Evolutionary conservation across 768 basidiomycete genomes (phyloP).

Genomic region (Sistotremastrum suecicum): DNA sequence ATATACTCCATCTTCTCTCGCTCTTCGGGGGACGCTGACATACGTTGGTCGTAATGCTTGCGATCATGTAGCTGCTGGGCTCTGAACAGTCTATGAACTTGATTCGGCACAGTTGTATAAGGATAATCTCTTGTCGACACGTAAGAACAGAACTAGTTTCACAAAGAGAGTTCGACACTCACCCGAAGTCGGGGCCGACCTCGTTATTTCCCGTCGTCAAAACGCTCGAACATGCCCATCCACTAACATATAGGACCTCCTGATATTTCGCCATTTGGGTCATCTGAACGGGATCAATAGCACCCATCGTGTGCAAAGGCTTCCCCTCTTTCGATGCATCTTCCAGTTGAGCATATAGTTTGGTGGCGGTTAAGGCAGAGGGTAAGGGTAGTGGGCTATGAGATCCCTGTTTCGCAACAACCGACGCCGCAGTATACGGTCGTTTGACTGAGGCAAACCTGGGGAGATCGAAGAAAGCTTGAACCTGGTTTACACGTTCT

Average conservation of each 20-base stretch:
- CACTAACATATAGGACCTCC: constrained; percentile 83
- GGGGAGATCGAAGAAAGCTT: constrained; percentile 59
- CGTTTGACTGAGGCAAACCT: constrained; percentile 63
- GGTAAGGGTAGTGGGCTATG: constrained; percentile 66
- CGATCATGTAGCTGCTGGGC: constrained; percentile 88
- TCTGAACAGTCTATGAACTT: constrained; percentile 82
- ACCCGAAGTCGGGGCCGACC: constrained; percentile 87
- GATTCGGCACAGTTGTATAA: constrained; percentile 92
- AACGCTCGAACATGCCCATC: constrained; percentile 80
- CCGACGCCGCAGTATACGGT: constrained; percentile 65
- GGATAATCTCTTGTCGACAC: constrained; percentile 61
- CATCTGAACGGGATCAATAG: constrained; percentile 89
- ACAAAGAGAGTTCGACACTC: constrained; percentile 6
- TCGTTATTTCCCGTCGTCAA: constrained; percentile 85
- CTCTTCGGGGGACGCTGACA: constrained; percentile 46
- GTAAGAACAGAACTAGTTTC: background rate
- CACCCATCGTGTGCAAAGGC: constrained; percentile 85
- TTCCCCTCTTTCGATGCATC: constrained; percentile 45
- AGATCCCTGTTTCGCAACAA: constrained; percentile 83
- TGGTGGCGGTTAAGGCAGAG: constrained; percentile 69
- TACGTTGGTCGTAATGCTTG: constrained; percentile 82
- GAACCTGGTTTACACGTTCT: constrained; percentile 45
- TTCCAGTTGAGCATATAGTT: constrained; percentile 58
- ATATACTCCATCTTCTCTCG: constrained; percentile 61
- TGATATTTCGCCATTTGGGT: constrained; percentile 84